Base-by-base conservation (phyloP, 805 yeast genomes). In the Komagataella mondaviorum region DNA sequence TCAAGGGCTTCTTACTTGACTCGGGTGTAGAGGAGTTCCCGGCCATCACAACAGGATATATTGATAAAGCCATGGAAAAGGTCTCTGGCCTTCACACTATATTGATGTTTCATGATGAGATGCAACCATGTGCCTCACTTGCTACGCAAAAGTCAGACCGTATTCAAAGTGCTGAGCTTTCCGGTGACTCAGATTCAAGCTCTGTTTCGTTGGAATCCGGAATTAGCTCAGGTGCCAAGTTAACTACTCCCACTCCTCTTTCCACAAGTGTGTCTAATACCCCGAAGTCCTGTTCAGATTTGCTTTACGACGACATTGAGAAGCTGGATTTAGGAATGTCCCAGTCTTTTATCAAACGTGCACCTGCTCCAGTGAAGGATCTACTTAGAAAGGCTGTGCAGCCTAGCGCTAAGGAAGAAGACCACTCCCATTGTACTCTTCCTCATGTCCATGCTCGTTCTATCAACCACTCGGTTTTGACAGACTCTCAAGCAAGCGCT, bases 1-100 rank as follows among this genome's bases (percentile, higher is more conserved):
- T 90, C 71, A 90, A 90, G 64, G 93, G 96, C 36, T 91, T 90
- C 59, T 67, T 91, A 68, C 88, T 90, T 60, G 96, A 90, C 57
- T 83, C 93, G 47, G 96, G 97, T n/a, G 97, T 91, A 18, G 95
- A 88, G 50, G 97, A 90, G 66, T 90, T 91, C 64, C 97, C 97
- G 1, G 87, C 85, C 56, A 83, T 90, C 51, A 73, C 72, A 45
- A 76, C 84, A 17, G 63, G 63, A 2, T 83, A 88, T 61, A 83
- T 91, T 48, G 71, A 75, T 45, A 62, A 71, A 51, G 96, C 95
- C 6, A 75, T 91, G 78, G 63, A 72, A 17, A 64, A 58, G 12
- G 84, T 90, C 2, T 71, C 81, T 51, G 84, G 77, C 4, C 65
- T 77, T 46, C 73, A 77, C 36, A 87, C 97, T 0, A 65, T 88